Conservation (phyloP, 345 rosid genomes). For the Diplotaxis tenuifolia region DNA sequence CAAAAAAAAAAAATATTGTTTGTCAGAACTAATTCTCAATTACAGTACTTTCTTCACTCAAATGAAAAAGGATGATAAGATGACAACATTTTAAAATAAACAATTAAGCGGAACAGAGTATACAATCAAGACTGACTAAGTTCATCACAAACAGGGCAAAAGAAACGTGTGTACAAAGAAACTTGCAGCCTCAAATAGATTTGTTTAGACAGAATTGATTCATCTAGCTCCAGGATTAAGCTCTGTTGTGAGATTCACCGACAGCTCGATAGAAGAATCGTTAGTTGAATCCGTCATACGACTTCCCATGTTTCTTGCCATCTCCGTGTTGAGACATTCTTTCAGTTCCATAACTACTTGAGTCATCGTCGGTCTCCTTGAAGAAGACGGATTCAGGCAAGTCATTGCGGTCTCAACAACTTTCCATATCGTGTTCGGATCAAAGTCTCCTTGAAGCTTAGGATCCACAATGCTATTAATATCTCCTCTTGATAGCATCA, state of each 20-base stretch:
- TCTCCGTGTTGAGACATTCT: conserved; percentile 35
- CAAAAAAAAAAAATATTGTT: background rate
- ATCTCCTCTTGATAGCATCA: conserved; percentile 45
- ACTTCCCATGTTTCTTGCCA: conserved; percentile 31
- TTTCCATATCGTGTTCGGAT: conserved; percentile 49
- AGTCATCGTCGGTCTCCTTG: conserved; percentile 48
- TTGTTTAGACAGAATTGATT: background rate
- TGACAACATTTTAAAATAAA: background rate
- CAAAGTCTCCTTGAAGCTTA: conserved; percentile 41
- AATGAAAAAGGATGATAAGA: background rate
- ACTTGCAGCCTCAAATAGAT: background rate
- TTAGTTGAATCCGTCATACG: conserved; percentile 30
- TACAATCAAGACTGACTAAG: background rate
- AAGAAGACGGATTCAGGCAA: conserved; percentile 35
- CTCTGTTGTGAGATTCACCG: conserved; percentile 32
- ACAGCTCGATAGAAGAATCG: conserved; percentile 28
- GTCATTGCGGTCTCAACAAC: conserved; percentile 50
- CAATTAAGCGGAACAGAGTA: background rate
- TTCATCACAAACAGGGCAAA: background rate
- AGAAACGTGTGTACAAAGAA: background rate
- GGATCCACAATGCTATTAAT: conserved; percentile 50
- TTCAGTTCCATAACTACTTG: conserved; percentile 42
- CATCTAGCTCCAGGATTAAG: conserved; percentile 35
- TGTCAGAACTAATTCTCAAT: background rate
- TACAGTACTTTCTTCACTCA: background rate